Base-by-base conservation (phyloP, 192 early-diverging fungal species). In the Fimicolochytrium jonesii region DNA sequence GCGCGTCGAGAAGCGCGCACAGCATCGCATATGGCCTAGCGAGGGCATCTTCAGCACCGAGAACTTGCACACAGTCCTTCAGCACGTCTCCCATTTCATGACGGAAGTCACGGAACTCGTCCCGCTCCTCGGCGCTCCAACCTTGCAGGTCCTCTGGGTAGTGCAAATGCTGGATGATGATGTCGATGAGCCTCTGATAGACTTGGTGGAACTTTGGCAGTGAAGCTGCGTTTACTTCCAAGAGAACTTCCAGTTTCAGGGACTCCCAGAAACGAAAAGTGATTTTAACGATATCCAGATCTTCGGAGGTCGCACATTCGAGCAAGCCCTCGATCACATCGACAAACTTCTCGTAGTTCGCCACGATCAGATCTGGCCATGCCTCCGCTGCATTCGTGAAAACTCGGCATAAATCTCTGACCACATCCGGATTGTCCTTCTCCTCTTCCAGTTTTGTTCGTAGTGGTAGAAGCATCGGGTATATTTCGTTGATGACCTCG, bases 81-180 rank as follows among this genome's bases (percentile, higher is more conserved):
- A 99, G 79, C 41, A 95, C 91, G 61, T 97, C 94, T 42, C 95
- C 97, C 78, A 98, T 92, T 28, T 85, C 79, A 74, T 99, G 95
- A 23, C 97, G 84, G 71, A 98, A 96, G 28, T 96, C 92, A 35
- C 94, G 77, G 67, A 99, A 99, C 28, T 96, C 91, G 59, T 99
- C 97, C n/a, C 91, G 83, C 61, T 94, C 89, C 66, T 90, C 79
- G 9, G 91, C 89, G 0, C 88, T 87, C 4, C 66, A 71, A 22
- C 23, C 33, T 10, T 61, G 68, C 18, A 79, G 51, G 41, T 89
- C 85, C 23, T 77, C 75, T 23, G 95, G 95, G 61, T 98, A 98
- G 54, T 87, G 89, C 29, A 97, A 70, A 51, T 97, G 94, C 33
- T 71, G 64, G 45, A 96, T 87, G 70, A 95, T 90, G 45, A 89